phyloP scores from a whole-genome alignment of 2,329 filamentous ascomycete genomes.

The Paecilomyces dactylethromorphus region DNA sequence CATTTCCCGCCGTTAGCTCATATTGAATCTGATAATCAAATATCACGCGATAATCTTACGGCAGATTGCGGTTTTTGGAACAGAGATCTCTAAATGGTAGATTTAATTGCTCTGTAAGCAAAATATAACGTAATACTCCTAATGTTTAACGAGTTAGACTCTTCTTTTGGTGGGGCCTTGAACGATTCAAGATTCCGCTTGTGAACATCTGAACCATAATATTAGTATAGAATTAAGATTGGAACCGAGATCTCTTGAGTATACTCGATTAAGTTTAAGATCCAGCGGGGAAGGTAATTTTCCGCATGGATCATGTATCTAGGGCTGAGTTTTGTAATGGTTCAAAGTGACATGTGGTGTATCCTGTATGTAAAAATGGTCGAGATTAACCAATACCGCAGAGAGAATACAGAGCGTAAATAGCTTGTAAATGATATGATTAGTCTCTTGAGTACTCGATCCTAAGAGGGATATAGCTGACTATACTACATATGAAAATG shows the following conservation, averaged over 20 bases:
- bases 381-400: not conserved
- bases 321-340: not conserved
- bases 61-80: not conserved
- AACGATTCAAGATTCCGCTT: not conserved
- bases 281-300: not conserved
- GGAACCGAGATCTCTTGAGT: not conserved
- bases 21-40: not conserved
- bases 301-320: not conserved
- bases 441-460: not conserved
- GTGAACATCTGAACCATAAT: not conserved
- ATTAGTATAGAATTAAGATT: not conserved
- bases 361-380: not conserved
- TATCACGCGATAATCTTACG: not conserved
- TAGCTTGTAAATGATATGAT: too few relatives aligned
- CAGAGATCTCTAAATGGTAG: too few relatives aligned
- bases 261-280: not conserved
- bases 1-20: not conserved
- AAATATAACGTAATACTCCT: too few relatives aligned
- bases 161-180: not conserved
- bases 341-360: not conserved
- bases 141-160: not conserved
- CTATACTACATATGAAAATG: not conserved
- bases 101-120: too few relatives aligned
- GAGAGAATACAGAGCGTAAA: not conserved
- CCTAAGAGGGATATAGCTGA: not conserved